Evolutionary conservation across 169 alveolate species (phyloP).

Genomic region (Cryptosporidium felis): DNA sequence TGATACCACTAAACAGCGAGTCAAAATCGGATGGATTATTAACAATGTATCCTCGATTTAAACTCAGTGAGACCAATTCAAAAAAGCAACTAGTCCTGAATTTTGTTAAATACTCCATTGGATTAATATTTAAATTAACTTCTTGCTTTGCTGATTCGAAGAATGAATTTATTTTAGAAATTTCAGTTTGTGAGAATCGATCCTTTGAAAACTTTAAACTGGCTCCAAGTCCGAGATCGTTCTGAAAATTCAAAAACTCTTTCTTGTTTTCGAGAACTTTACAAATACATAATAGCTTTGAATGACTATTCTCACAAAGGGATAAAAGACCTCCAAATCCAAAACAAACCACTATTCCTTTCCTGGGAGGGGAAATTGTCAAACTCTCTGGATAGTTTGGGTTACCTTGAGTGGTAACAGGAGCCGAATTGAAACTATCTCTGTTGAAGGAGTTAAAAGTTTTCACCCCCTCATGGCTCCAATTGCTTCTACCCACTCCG

Average conservation of each 20-base stretch:
- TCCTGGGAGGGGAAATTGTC: slow-evolving; percentile 10
- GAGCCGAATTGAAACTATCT: no score
- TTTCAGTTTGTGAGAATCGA: no score
- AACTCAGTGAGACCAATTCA: slow-evolving; percentile 5
- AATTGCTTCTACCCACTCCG: no score
- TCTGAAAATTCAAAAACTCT: neutral
- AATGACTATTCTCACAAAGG: neutral
- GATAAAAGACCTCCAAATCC: slow-evolving; percentile 28
- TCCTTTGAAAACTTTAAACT: no score
- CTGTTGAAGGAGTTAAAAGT: no score
- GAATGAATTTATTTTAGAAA: no score
- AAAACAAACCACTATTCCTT: slow-evolving; percentile 27
- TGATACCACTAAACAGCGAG: neutral
- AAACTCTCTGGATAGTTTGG: no score
- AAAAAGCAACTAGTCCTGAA: slow-evolving; percentile 28
- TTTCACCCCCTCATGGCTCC: no score
- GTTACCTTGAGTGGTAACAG: no score
- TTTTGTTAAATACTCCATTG: neutral
- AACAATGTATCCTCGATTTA: neutral
- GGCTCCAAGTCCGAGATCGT: no score
- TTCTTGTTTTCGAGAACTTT: neutral
- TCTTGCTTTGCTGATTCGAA: no score
- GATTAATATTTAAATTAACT: no score
- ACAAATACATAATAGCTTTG: neutral
- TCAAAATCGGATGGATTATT: slow-evolving; percentile 38